Conservation (phyloP, 768 basidiomycete species). For the Glaciozyma martinii region DNA sequence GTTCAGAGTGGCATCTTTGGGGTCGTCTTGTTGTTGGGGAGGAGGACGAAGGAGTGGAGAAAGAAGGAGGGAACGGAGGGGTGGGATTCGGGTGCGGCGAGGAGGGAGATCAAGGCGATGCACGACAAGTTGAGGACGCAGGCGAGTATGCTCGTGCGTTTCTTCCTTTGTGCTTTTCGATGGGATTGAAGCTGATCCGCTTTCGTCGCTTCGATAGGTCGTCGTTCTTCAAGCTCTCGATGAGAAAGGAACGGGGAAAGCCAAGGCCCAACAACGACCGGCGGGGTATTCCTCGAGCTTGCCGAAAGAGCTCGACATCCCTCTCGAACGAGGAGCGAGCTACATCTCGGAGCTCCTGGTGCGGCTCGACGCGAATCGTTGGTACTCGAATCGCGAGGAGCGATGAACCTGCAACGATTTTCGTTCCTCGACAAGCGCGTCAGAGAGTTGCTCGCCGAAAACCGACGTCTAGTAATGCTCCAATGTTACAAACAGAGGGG, state of each 20-base stretch:
- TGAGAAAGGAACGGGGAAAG: neutral
- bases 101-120: neutral
- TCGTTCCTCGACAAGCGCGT: too few species aligned
- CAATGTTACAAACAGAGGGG: neutral
- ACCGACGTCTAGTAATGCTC: neutral
- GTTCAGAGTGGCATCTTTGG: neutral
- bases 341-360: neutral
- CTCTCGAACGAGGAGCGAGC: neutral
- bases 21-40: neutral
- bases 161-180: neutral
- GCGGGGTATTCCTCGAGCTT: neutral
- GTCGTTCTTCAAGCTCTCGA: neutral
- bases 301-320: neutral
- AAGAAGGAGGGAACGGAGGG: neutral
- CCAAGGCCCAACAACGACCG: neutral
- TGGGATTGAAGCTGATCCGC: neutral
- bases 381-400: neutral
- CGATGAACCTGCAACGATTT: too few species aligned
- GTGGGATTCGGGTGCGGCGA: neutral
- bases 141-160: neutral
- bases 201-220: neutral
- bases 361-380: neutral
- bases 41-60: slow-evolving; percentile 3
- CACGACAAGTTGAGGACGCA: neutral
- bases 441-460: too few species aligned